A percentile compares a stretch with the other conserved stretches of the same genome.
Conservation (phyloP, 352 stramenopile species). For the Phytophthora pinifolia region DNA sequence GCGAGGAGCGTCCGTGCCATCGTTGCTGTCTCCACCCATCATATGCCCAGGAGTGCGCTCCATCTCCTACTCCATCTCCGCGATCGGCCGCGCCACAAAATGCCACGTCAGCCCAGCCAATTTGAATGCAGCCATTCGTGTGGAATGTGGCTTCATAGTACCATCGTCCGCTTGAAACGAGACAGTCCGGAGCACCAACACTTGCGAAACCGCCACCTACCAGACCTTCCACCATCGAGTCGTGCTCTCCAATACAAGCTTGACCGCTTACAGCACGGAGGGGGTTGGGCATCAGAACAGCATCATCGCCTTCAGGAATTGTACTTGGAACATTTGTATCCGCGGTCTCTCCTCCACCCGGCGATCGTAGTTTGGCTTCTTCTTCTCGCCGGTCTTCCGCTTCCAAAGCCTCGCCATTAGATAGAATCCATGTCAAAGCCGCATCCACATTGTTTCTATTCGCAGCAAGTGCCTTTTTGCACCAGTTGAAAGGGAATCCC, state of each 20-base stretch:
- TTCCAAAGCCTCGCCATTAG: conserved; percentile 88
- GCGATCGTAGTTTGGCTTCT: conserved; percentile 56
- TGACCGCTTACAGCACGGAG: conserved; percentile 83
- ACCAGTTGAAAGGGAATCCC: conserved; percentile 93
- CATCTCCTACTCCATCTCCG: conserved; percentile 92
- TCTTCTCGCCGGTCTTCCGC: conserved; percentile 87
- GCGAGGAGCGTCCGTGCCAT: conserved; percentile 88
- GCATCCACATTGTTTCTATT: conserved; percentile 91
- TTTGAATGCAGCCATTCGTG: conserved; percentile 93
- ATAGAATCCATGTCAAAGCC: conserved; percentile 92
- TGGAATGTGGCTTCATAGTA: conserved; percentile 94
- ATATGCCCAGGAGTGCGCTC: conserved; percentile 92
- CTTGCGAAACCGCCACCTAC: conserved; percentile 85
- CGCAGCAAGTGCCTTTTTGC: conserved; percentile 86
- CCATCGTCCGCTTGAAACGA: conserved; percentile 79
- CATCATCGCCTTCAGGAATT: conserved; percentile 38
- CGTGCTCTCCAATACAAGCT: conserved; percentile 81
- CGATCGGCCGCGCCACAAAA: conserved; percentile 87
- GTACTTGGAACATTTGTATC: conserved; percentile 25
- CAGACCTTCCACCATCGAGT: conserved; percentile 85
- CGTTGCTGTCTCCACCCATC: conserved; percentile 92
- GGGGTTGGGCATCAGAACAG: conserved; percentile 66
- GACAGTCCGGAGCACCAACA: conserved; percentile 78
- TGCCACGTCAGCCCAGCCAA: conserved; percentile 91
- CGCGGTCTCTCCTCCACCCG: conserved; percentile 26